Evolutionary conservation across 495 filamentous ascomycete genomes (phyloP).

Genomic region (Talaromyces nanjingensis): DNA sequence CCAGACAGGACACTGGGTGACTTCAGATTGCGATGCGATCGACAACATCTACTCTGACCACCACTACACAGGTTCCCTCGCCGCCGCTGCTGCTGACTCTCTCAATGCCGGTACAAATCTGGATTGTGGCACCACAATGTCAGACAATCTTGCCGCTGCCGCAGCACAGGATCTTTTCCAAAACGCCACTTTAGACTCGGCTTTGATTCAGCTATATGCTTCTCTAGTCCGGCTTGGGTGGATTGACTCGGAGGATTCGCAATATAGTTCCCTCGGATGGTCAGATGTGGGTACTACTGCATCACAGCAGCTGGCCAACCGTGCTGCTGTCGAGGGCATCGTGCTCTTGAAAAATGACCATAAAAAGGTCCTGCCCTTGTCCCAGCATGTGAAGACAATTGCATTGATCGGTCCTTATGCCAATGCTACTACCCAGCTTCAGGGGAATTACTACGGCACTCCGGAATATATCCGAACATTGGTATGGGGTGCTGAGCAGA

Average conservation of each 20-base stretch:
- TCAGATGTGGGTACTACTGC: constrained; percentile 37
- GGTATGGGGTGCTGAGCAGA: constrained; percentile 37
- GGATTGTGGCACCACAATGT: constrained; percentile 45
- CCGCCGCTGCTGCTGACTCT: constrained; percentile 38
- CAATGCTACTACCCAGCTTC: constrained; percentile 49
- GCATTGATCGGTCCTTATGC: constrained; percentile 48
- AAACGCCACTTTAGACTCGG: constrained; percentile 31
- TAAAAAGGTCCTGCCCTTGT: constrained; percentile 32
- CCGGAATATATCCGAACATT: constrained; percentile 44
- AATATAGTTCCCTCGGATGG: constrained; percentile 35
- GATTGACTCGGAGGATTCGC: constrained; percentile 37
- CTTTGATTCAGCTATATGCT: constrained; percentile 42
- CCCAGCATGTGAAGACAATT: constrained; percentile 21
- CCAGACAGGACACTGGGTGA: constrained; percentile 41
- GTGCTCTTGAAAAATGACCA: constrained; percentile 51
- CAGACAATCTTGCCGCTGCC: constrained; percentile 35
- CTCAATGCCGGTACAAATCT: constrained; percentile 50
- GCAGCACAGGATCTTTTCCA: constrained; percentile 34
- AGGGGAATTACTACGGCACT: constrained; percentile 48
- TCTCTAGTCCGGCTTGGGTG: constrained; percentile 46
- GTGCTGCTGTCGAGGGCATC: constrained; percentile 46
- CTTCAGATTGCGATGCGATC: constrained; percentile 45
- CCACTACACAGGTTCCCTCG: constrained; percentile 34
- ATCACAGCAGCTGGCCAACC: constrained; percentile 39
- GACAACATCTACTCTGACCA: constrained; percentile 43